Percentiles rank a stretch among this genome's conserved stretches.
Evolutionary conservation across 2,329 filamentous ascomycete genomes (phyloP).

Genomic region (Magnaporthiopsis rhizophila): DNA sequence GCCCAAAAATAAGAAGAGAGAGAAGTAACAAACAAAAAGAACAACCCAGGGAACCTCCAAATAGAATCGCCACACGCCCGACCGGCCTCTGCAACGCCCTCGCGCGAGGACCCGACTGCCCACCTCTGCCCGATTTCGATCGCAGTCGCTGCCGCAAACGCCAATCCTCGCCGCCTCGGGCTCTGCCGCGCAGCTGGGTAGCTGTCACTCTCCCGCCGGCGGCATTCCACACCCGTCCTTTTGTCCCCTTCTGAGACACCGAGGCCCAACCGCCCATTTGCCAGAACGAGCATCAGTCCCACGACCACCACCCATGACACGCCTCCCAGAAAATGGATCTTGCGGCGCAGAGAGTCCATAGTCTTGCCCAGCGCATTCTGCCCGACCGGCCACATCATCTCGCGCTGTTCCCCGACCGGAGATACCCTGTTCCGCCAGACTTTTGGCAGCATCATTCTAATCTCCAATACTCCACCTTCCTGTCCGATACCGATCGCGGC

Average conservation of each 20-base stretch:
- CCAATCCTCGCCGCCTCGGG: background rate
- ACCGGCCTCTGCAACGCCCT: background rate
- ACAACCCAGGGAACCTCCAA: too few species aligned
- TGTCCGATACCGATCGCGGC: slow-evolving; percentile 51
- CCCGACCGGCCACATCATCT: slow-evolving; percentile 35
- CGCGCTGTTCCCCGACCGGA: slow-evolving; percentile 38
- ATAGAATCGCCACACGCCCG: too few species aligned
- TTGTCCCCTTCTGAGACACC: background rate
- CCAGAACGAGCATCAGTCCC: background rate
- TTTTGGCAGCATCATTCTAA: slow-evolving; percentile 35
- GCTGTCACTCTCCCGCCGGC: background rate
- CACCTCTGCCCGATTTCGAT: background rate
- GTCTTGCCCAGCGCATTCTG: slow-evolving; percentile 16
- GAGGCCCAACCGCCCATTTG: background rate
- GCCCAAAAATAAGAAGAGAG: background rate
- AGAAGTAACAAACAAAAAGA: background rate
- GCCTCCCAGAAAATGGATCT: slow-evolving; percentile 16
- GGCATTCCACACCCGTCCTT: background rate
- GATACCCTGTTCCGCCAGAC: slow-evolving; percentile 35
- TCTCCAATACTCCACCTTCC: slow-evolving; percentile 49
- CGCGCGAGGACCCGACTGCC: too few species aligned
- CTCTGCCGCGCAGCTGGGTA: background rate
- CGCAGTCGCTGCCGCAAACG: background rate
- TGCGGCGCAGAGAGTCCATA: slow-evolving; percentile 15
- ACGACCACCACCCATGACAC: background rate